Percentiles rank a stretch among this genome's conserved stretches.
Evolutionary conservation across 2,329 filamentous ascomycete genomes (phyloP).

Genomic region (Fusarium oxysporum): DNA sequence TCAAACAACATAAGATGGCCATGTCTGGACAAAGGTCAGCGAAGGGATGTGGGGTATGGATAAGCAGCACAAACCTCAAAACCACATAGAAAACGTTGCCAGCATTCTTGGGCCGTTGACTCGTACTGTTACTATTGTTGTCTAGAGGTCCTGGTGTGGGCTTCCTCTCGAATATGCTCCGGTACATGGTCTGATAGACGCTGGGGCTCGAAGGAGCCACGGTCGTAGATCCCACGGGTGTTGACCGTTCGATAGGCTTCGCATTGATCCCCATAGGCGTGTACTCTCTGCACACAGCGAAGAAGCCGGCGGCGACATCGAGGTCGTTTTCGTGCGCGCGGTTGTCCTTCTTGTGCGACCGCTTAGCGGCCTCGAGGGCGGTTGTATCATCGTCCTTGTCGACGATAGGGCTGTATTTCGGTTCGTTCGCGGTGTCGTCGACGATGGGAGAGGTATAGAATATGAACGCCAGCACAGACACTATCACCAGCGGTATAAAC

Average conservation of each 20-base stretch:
- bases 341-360: conserved; percentile 69
- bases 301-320: conserved; percentile 90
- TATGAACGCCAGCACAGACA: conserved; percentile 71
- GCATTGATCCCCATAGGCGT: conserved; percentile 91
- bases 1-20: conserved; percentile 98
- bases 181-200: conserved; percentile 98
- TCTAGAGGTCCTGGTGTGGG: conserved; percentile 60
- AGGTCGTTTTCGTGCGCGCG: conserved; percentile 69
- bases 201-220: conserved; percentile 86
- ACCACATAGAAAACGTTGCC: conserved; percentile 96
- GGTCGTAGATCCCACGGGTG: conserved; percentile 79
- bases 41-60: conserved; percentile 7
- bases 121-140: conserved; percentile 59
- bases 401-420: conserved; percentile 56
- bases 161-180: conserved; percentile 92
- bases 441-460: conserved; percentile 74
- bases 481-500: conserved; percentile 80
- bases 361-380: conserved; percentile 71
- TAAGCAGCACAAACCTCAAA: conserved; percentile 64
- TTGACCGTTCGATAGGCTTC: conserved; percentile 88
- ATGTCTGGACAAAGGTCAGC: conserved; percentile 66
- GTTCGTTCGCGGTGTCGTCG: conserved; percentile 51
- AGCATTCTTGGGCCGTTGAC: conserved; percentile 70
- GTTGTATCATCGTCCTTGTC: conserved; percentile 73
- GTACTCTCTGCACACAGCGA: conserved; percentile 94